Percentiles rank a stretch among this genome's conserved stretches.
Conservation (phyloP, 2,329 filamentous ascomycete species). For the Aspergillus phoenicis region DNA sequence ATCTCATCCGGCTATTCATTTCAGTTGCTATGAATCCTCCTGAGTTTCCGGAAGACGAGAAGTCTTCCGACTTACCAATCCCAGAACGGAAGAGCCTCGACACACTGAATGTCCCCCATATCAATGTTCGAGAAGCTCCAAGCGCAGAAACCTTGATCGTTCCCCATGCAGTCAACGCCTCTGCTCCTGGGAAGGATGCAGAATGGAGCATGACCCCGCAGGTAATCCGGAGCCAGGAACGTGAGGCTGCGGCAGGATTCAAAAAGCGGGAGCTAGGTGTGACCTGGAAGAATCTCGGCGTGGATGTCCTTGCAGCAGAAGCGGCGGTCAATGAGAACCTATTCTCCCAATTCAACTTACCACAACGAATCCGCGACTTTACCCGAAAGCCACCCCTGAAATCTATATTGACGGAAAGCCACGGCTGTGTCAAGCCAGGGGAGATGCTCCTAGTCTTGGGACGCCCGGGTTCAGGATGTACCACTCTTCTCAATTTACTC, state of each 20-base stretch:
- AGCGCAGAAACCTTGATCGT: constrained; percentile 26
- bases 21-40: background rate
- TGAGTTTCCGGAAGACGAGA: constrained; percentile 1
- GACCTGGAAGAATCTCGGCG: constrained; percentile 64
- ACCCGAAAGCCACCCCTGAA: constrained; percentile 59
- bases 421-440: constrained; percentile 71
- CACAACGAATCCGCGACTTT: constrained; percentile 54
- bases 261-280: constrained; percentile 59
- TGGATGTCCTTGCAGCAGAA: constrained; percentile 62
- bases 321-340: constrained; percentile 67
- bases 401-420: constrained; percentile 64
- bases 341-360: constrained; percentile 58
- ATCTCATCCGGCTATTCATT: background rate
- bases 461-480: constrained; percentile 69
- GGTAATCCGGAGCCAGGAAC: constrained; percentile 45
- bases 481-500: constrained; percentile 68
- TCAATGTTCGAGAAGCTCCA: constrained; percentile 23
- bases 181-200: constrained; percentile 30
- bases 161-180: constrained; percentile 5
- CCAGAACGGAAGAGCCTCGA: constrained; percentile 15
- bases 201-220: constrained; percentile 54
- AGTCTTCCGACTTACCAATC: constrained; percentile 4
- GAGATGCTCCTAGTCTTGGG: constrained; percentile 72
- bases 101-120: constrained; percentile 20
- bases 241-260: constrained; percentile 48